Conservation (phyloP, 2,329 filamentous ascomycete genomes). For the Aspergillus calidoustus region DNA sequence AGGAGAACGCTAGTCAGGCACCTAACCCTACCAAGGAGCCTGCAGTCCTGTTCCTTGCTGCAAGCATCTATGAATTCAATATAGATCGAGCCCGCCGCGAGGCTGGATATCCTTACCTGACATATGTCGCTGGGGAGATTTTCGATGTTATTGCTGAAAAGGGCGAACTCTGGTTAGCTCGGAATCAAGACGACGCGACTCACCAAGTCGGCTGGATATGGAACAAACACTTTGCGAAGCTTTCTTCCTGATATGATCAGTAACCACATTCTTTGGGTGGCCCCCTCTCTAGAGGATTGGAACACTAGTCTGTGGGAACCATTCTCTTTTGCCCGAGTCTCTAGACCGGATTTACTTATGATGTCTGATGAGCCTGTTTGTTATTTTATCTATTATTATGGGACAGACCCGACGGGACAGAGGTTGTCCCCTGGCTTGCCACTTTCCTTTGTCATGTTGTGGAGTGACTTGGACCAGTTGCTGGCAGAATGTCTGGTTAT, state of each 20-base stretch:
- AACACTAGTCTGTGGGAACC: not conserved
- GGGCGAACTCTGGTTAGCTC: constrained; percentile 95
- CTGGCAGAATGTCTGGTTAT: constrained; percentile 18
- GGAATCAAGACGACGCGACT: constrained; percentile 88
- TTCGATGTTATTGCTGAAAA: constrained; percentile 95
- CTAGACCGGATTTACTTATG: constrained; percentile 3
- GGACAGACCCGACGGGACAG: not conserved
- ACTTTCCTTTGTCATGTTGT: constrained; percentile 18
- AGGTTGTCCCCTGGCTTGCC: not conserved
- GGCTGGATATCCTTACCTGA: constrained; percentile 93
- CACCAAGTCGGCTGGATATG: constrained; percentile 94
- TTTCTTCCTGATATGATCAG: constrained; percentile 34
- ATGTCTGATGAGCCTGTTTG: constrained; percentile 12
- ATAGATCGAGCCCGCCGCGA: constrained; percentile 91
- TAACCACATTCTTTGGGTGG: not conserved
- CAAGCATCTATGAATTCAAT: constrained; percentile 95
- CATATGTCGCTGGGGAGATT: constrained; percentile 93
- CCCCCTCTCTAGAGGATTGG: not conserved
- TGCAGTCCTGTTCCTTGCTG: constrained; percentile 85
- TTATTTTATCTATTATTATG: constrained; percentile 6
- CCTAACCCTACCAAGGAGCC: constrained; percentile 45
- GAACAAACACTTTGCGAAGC: constrained; percentile 90
- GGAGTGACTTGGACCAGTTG: constrained; percentile 1
- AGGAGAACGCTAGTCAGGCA: constrained; percentile 46
- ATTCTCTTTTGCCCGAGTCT: not conserved